Evolutionary conservation across 768 basidiomycete species (phyloP), one percentile per base, ranked within the genome.

Genomic region (Tulasnella sp.): DNA sequence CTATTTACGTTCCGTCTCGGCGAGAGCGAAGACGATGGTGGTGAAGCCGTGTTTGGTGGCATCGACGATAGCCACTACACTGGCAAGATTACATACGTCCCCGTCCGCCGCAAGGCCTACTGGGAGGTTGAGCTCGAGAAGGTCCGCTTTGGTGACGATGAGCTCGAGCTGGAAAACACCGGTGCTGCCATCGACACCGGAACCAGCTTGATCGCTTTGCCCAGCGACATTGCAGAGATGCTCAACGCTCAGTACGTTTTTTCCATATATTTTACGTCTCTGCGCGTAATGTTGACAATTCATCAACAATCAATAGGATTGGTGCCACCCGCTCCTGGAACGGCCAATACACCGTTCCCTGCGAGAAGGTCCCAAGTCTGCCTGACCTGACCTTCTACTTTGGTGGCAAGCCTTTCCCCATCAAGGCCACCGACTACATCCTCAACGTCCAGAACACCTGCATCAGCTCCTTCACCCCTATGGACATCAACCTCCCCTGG

Each of bases 61-160:
- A 88, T 98, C 79, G 96, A 99, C 84, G 74, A 84, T 15, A 81
- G 81, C 35, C 92, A 93, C 44, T 98, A 93, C 86, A 89, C 84
- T 5, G 98, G 98, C 83, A 86, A 91, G 82, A 88, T 99, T 79
- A 82, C 84, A 32, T 99, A 99, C 82, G 95, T 92, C 40, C 97
- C 98, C 73, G 87, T 99, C 74, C 91, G 96, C 81, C 90, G 95
- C 81, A 95, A 94, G 88, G 98, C 95, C 5, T 99, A 98, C 86
- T 98, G 96, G 96, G 97, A 99, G 85, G 95, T 99, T 70, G 95
- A 98, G 83, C 91, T 99, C 37, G 88, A 94, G 85, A 91, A 91
- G 83, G 87, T 99, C 79, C 82, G 86, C 4, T 96, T 99, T 77
- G 98, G 96, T 71, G 87, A 91, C 67, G 97, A 99, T 70, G 89